Percentiles rank a stretch among this genome's conserved stretches.
These are phyloP conservation scores for Pseudocercospora vitis DNA, from an alignment of 2,329 filamentous ascomycete genomes.

Conservation along the genomic window DNA sequence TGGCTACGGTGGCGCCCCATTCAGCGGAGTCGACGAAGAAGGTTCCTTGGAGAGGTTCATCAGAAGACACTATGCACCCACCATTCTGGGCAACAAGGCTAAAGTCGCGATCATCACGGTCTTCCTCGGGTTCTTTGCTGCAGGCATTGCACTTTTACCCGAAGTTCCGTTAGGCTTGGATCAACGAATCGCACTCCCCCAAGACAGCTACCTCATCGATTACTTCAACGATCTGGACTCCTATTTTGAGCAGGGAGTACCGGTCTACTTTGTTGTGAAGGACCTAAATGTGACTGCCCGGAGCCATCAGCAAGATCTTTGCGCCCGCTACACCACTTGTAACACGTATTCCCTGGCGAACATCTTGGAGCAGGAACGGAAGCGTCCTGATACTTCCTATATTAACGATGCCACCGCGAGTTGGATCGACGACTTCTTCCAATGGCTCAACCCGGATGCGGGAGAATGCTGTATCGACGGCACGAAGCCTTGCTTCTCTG, in stretches of 20 bases:
- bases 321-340: conserved; percentile 88
- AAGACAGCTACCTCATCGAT: conserved; percentile 88
- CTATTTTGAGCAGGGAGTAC: conserved; percentile 87
- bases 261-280: conserved; percentile 91
- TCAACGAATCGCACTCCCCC: conserved; percentile 90
- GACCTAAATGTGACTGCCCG: conserved; percentile 76
- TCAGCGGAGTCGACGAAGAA: conserved; percentile 75
- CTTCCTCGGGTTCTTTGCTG: conserved; percentile 85
- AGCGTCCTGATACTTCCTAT: conserved; percentile 82
- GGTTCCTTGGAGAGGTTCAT: conserved; percentile 83
- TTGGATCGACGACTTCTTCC: conserved; percentile 96
- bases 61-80: conserved; percentile 82
- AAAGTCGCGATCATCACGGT: conserved; percentile 74
- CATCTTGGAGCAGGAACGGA: conserved; percentile 89
- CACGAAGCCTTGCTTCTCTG: conserved; percentile 69
- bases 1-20: conserved; percentile 61
- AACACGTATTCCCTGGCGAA: conserved; percentile 81
- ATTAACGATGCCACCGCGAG: conserved; percentile 85
- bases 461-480: conserved; percentile 69
- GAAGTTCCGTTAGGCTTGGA: conserved; percentile 84
- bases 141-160: conserved; percentile 79
- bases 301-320: conserved; percentile 77
- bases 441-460: conserved; percentile 88
- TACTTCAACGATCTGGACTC: conserved; percentile 96
- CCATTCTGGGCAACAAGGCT: conserved; percentile 73